A percentile compares a stretch with the other conserved stretches of the same genome.
These are phyloP conservation scores for Abrus precatorius DNA, from an alignment of 306 rosid species.

Conservation along the genomic window DNA sequence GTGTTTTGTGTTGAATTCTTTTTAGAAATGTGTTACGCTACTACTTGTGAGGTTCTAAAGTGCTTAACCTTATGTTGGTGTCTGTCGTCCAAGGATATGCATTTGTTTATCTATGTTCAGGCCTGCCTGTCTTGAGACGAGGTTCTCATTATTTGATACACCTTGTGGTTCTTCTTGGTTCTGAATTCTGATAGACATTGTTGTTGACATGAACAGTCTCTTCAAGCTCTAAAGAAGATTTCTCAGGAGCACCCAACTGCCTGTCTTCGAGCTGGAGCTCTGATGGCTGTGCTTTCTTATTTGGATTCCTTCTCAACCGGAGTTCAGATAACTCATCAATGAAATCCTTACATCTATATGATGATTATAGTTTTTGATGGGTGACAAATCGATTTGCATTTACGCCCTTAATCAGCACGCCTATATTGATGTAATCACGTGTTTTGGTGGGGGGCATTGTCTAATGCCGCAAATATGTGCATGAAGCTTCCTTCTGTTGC, in stretches of 20 bases:
- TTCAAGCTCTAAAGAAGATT: slow-evolving; percentile 94
- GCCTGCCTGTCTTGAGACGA: slow-evolving; percentile 10
- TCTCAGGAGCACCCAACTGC: slow-evolving; percentile 97
- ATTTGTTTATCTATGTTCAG: slow-evolving; percentile 3
- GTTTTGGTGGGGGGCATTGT: slow-evolving; percentile 87
- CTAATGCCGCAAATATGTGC: slow-evolving; percentile 99
- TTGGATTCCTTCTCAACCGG: slow-evolving; percentile 95
- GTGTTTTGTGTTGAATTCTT: slow-evolving; percentile 4
- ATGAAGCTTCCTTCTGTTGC: slow-evolving; percentile 98
- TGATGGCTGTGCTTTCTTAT: slow-evolving; percentile 97
- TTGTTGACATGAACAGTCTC: slow-evolving; percentile 75
- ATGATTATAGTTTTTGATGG: neutral
- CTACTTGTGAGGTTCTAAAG: neutral
- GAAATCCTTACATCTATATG: slow-evolving; percentile 2
- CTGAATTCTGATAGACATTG: slow-evolving; percentile 26
- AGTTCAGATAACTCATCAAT: slow-evolving; percentile 72
- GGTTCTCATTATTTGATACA: neutral
- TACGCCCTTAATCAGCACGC: neutral
- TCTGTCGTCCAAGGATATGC: neutral
- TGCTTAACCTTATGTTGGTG: neutral
- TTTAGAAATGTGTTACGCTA: neutral
- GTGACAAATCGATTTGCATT: slow-evolving; percentile 28
- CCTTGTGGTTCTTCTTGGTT: neutral
- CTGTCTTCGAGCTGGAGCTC: slow-evolving; percentile 97
- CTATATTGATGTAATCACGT: slow-evolving; percentile 23